phyloP scores from a whole-genome alignment of 2,329 filamentous ascomycete species.

The Sclerotinia borealis region DNA sequence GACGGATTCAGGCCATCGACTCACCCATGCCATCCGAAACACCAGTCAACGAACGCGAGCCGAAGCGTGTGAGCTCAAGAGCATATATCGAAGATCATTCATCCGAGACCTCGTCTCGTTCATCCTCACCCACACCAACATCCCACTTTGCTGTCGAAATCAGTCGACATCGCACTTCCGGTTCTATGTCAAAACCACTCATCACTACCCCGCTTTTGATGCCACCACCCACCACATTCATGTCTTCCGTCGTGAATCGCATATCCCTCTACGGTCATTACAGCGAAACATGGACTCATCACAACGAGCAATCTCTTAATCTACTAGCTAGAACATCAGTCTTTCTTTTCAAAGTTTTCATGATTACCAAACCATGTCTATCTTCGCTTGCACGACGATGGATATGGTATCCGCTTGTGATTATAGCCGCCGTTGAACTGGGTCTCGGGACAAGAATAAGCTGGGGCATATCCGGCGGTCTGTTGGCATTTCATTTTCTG shows the following conservation, averaged over 20 bases:
- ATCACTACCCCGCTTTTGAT: slow-evolving; percentile 36
- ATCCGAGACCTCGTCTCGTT: slow-evolving; percentile 16
- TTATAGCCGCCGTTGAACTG: slow-evolving; percentile 62
- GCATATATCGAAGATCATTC: slow-evolving; percentile 30
- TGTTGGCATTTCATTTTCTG: slow-evolving; percentile 42
- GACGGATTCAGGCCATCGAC: slow-evolving; percentile 30
- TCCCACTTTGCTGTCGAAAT: slow-evolving; percentile 21
- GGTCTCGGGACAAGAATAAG: slow-evolving; percentile 37
- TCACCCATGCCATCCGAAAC: slow-evolving; percentile 28
- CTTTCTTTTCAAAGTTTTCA: slow-evolving; percentile 63
- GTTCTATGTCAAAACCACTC: slow-evolving; percentile 7
- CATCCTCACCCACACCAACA: slow-evolving; percentile 18
- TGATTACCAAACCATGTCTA: slow-evolving; percentile 62
- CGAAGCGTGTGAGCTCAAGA: slow-evolving; percentile 21
- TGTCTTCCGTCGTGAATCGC: slow-evolving; percentile 28
- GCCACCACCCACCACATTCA: slow-evolving; percentile 34
- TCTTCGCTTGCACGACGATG: slow-evolving; percentile 61
- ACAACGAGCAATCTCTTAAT: slow-evolving; percentile 30
- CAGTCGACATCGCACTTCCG: slow-evolving; percentile 2
- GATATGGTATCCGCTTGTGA: slow-evolving; percentile 61
- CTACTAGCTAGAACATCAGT: slow-evolving; percentile 47
- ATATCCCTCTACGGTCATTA: slow-evolving; percentile 34
- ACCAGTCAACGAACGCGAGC: slow-evolving; percentile 26
- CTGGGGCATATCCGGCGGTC: slow-evolving; percentile 34
- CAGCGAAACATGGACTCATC: slow-evolving; percentile 29